A percentile compares a stretch with the other conserved stretches of the same genome.
phyloP scores from a whole-genome alignment of 371 early-diverging fungal genomes.

The Coemansia sp. region DNA sequence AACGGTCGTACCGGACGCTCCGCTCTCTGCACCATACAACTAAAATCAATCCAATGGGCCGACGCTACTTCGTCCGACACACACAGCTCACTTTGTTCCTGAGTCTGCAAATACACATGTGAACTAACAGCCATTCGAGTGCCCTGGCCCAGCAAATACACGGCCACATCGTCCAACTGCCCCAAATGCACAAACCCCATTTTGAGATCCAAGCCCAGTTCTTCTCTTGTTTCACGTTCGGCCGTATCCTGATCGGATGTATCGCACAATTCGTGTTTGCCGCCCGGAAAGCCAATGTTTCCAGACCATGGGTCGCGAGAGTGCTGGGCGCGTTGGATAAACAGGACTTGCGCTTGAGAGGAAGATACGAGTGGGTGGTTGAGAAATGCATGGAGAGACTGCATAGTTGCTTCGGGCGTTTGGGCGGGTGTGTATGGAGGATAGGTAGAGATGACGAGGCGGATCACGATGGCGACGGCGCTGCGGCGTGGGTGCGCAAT shows the following conservation, averaged over 20 bases:
- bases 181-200: constrained; percentile 28
- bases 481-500: constrained; percentile 18
- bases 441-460: constrained; percentile 8
- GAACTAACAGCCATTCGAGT: constrained; percentile 34
- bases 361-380: not conserved
- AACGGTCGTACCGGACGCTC: constrained; percentile 17
- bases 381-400: constrained; percentile 17
- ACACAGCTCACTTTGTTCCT: constrained; percentile 4
- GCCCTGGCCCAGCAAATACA: constrained; percentile 9
- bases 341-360: constrained; percentile 40
- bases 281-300: constrained; percentile 52
- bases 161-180: constrained; percentile 31
- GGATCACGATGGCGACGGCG: constrained; percentile 42
- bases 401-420: constrained; percentile 9
- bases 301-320: constrained; percentile 50
- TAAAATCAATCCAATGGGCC: constrained; percentile 40
- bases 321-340: constrained; percentile 48
- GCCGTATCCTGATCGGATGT: constrained; percentile 26
- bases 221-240: constrained; percentile 47
- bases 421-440: not conserved
- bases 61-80: constrained; percentile 43
- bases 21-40: constrained; percentile 11
- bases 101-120: constrained; percentile 44
- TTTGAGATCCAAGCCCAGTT: constrained; percentile 42
- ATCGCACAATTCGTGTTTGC: constrained; percentile 41